Conservation (phyloP, 495 filamentous ascomycete genomes). For the Sordaria brevicollis region DNA sequence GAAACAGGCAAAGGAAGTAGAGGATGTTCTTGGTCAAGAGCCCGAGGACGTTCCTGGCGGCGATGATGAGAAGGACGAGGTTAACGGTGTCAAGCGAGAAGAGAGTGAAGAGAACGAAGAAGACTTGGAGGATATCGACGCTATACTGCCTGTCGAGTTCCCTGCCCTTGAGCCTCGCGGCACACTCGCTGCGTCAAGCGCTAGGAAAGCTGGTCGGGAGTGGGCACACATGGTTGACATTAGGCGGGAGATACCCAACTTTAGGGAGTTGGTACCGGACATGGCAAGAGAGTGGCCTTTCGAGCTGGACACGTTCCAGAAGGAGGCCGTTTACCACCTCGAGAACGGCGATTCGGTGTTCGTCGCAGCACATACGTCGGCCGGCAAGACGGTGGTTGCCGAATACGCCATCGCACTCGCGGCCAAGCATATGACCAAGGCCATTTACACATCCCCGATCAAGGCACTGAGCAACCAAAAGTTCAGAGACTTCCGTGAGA, state of each 20-base stretch:
- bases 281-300: slow-evolving; percentile 97
- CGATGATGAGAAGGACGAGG: slow-evolving; percentile 31
- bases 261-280: slow-evolving; percentile 83
- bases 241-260: slow-evolving; percentile 82
- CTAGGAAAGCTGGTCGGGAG: slow-evolving; percentile 67
- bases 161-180: slow-evolving; percentile 81
- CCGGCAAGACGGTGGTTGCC: slow-evolving; percentile 95
- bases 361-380: slow-evolving; percentile 96
- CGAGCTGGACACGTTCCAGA: slow-evolving; percentile 95
- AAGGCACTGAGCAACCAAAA: slow-evolving; percentile 98
- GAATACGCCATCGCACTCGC: slow-evolving; percentile 96
- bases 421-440: slow-evolving; percentile 96
- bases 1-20: slow-evolving; percentile 57
- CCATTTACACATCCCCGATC: slow-evolving; percentile 97
- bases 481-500: slow-evolving; percentile 83
- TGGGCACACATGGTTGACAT: slow-evolving; percentile 99
- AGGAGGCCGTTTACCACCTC: slow-evolving; percentile 95
- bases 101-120: slow-evolving; percentile 36
- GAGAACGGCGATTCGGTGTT: slow-evolving; percentile 97
- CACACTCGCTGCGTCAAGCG: slow-evolving; percentile 56
- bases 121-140: slow-evolving; percentile 74
- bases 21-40: slow-evolving; percentile 62
- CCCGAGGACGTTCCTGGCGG: slow-evolving; percentile 42
- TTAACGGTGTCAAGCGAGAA: slow-evolving; percentile 40
- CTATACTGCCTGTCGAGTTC: slow-evolving; percentile 85